These are phyloP conservation scores for Aspergillus sp. DNA, from an alignment of 2,329 filamentous ascomycete species.

Conservation along the genomic window DNA sequence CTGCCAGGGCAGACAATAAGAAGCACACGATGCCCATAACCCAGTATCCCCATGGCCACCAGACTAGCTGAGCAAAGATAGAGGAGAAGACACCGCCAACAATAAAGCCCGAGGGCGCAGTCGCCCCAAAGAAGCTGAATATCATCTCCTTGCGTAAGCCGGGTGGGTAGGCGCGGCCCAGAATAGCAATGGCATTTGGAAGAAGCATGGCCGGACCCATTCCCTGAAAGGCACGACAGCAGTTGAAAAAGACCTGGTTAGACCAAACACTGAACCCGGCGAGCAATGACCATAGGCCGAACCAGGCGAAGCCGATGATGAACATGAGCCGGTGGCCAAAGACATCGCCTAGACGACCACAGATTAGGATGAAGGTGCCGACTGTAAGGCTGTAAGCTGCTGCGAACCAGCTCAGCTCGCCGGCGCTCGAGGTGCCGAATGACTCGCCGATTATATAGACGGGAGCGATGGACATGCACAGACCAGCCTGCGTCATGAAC, in stretches of 20 bases:
- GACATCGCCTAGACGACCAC: slow-evolving; percentile 36
- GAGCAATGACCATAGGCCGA: slow-evolving; percentile 34
- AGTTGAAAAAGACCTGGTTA: slow-evolving; percentile 48
- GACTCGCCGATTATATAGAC: not conserved
- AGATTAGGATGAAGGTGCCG: slow-evolving; percentile 1
- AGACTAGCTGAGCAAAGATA: slow-evolving; percentile 35
- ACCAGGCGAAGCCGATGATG: slow-evolving; percentile 35
- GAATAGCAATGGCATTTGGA: slow-evolving; percentile 64
- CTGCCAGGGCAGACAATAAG: slow-evolving; percentile 35
- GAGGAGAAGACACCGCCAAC: slow-evolving; percentile 42
- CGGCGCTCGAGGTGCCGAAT: not conserved
- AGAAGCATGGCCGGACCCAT: slow-evolving; percentile 62
- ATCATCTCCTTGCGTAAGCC: slow-evolving; percentile 60
- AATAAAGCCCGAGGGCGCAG: slow-evolving; percentile 45
- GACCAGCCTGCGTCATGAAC: not conserved
- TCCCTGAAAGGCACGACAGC: slow-evolving; percentile 54
- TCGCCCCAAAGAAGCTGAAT: slow-evolving; percentile 44
- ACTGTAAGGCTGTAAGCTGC: not conserved
- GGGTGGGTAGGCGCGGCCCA: slow-evolving; percentile 58
- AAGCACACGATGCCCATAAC: slow-evolving; percentile 44
- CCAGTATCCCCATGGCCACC: slow-evolving; percentile 56
- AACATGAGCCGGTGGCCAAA: slow-evolving; percentile 37
- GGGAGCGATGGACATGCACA: not conserved
- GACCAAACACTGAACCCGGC: slow-evolving; percentile 28
- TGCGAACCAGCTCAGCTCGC: not conserved